Evolutionary conservation across 805 yeast genomes (phyloP).

Genomic region (Metschnikowia corniflorae): DNA sequence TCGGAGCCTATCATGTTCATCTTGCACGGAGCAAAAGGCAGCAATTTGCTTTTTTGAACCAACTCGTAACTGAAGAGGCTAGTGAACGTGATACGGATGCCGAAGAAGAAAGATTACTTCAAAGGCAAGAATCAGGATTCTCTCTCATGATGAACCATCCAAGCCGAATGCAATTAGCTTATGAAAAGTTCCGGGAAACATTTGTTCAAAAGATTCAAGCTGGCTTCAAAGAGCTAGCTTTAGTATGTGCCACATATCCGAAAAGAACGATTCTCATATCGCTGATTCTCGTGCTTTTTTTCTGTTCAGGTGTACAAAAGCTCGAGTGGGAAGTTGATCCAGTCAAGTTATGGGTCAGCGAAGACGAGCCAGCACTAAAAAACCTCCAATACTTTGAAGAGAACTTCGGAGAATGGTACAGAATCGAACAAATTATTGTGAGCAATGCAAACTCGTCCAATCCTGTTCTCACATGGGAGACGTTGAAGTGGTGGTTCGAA

Average conservation of each 20-base stretch:
- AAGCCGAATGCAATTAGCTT: no score
- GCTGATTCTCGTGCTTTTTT: constrained; percentile 34
- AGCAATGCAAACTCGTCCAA: constrained; percentile 51
- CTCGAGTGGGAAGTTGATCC: constrained; percentile 75
- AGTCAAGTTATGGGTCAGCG: constrained; percentile 84
- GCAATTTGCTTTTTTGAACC: constrained; percentile 7
- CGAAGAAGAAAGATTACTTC: neutral
- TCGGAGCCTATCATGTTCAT: constrained; percentile 41
- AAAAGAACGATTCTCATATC: constrained; percentile 24
- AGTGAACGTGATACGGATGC: no score
- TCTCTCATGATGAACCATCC: no score
- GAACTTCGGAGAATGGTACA: constrained; percentile 86
- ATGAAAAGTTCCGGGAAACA: constrained; percentile 5
- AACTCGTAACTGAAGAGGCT: no score
- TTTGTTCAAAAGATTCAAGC: constrained; percentile 15
- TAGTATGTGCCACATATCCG: constrained; percentile 61
- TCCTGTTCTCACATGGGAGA: constrained; percentile 62
- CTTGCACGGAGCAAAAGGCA: constrained; percentile 19
- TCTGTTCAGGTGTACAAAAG: constrained; percentile 50
- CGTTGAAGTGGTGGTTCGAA: constrained; percentile 85
- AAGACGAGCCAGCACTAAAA: constrained; percentile 61
- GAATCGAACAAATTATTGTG: constrained; percentile 80
- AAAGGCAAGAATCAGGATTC: no score
- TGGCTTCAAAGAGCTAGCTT: constrained; percentile 50
- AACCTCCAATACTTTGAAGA: constrained; percentile 71